phyloP scores from a whole-genome alignment of 1,284 basidiomycete genomes.

The Cryptococcus depauperatus region DNA sequence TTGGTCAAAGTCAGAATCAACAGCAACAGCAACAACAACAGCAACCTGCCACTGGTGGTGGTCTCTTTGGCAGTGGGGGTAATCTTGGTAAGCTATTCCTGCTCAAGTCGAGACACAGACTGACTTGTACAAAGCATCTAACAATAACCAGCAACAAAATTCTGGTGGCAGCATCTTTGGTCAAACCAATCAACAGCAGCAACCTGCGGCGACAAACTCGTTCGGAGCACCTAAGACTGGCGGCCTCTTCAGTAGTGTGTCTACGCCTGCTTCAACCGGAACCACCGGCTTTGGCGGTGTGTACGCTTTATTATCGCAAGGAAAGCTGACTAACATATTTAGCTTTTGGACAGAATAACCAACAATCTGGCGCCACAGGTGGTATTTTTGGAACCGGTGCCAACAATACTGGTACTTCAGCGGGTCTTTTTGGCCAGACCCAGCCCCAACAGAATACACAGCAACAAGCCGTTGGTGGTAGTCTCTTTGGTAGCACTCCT shows the following conservation, averaged over 20 bases:
- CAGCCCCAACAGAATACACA: slow-evolving; percentile 33
- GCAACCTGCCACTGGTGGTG: slow-evolving; percentile 28
- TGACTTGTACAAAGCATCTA: slow-evolving; percentile 2
- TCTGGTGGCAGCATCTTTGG: slow-evolving; percentile 33
- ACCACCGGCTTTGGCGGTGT: slow-evolving; percentile 17
- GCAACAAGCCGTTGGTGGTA: slow-evolving; percentile 24
- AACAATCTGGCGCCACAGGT: slow-evolving; percentile 27
- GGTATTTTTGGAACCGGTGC: slow-evolving; percentile 45
- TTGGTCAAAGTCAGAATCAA: slow-evolving; percentile 42
- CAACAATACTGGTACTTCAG: slow-evolving; percentile 10
- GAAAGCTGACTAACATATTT: no score
- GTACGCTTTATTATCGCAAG: no score
- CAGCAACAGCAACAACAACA: slow-evolving; percentile 25
- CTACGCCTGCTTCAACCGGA: slow-evolving; percentile 13
- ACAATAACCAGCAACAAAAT: slow-evolving; percentile 18
- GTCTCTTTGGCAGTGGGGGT: slow-evolving; percentile 37
- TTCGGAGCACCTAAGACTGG: slow-evolving; percentile 32
- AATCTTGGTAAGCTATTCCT: slow-evolving; percentile 12
- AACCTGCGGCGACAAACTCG: slow-evolving; percentile 32
- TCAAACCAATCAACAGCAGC: slow-evolving; percentile 25
- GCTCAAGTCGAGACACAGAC: neutral
- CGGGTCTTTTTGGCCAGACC: slow-evolving; percentile 47
- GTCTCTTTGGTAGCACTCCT: slow-evolving; percentile 47
- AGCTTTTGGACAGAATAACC: slow-evolving; percentile 19
- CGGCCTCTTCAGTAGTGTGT: slow-evolving; percentile 43